Base-by-base conservation (phyloP, 2,329 filamentous ascomycete species). In the Fusarium nisikadoi region DNA sequence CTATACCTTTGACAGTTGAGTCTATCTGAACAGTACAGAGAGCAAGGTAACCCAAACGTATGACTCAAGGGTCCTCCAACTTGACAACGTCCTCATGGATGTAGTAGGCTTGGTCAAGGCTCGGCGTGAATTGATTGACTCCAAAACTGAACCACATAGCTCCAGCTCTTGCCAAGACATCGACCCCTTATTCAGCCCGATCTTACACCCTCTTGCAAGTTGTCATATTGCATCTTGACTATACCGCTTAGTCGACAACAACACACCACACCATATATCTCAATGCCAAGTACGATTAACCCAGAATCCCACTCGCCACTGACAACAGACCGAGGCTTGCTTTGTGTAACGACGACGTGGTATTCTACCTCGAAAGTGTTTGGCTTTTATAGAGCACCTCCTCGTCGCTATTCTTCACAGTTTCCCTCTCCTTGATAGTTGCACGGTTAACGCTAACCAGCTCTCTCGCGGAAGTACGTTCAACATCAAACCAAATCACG, bases 251-350 rank as follows among this genome's bases (percentile, higher is more conserved):
- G 29, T 43, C 23, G 29, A 42, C 42, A 35, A 54, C 27, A 46
- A 25, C 23, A 36, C 25, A 39, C 25, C 45, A 55, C 35, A 41
- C 38, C 65, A 68, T 39, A 23, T 23, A 36, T 45, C 43, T 20
- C 12, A 50, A 56, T 68, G 56, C 56, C 63, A 68, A 68, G 63
- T 50, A 19, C 63, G 49, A 68, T 68, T 42, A 36, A n/a, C 27
- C 38, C 29, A 53, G 49, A 42, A 23, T 36, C n/a, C 20, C 17
- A 20, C 31, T 27, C 42, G 36, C 41, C 46, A 62, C 41, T 47
- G n/a, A 47, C 33, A 35, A 50, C 12, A 56, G 43, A 29, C 35
- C 14, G 17, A 25, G 19, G 20, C 36, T 36, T 23, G 20, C 50
- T 41, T n/a, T 43, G 36, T 38, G 12, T n/a, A 23, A 17, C 49